Percentiles rank a stretch among this genome's conserved stretches.
Conservation (phyloP, 2,329 filamentous ascomycete species). For the Lachnellula cervina region DNA sequence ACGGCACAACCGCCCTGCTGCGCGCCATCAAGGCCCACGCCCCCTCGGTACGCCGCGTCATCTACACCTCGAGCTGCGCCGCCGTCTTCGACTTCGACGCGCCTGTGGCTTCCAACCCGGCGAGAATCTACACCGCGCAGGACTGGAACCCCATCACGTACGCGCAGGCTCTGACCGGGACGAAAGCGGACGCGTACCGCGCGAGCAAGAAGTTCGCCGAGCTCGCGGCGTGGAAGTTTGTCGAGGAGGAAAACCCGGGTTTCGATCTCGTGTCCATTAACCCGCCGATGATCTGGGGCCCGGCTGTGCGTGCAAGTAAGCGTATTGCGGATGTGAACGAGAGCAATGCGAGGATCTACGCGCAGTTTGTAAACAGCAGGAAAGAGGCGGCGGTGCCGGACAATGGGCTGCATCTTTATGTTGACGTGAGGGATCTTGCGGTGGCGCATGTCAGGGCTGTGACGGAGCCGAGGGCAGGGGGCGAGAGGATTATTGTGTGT, state of each 20-base stretch:
- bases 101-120: slow-evolving; percentile 31
- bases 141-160: slow-evolving; percentile 52
- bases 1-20: slow-evolving; percentile 64
- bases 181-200: slow-evolving; percentile 40
- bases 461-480: slow-evolving; percentile 48
- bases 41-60: slow-evolving; percentile 63
- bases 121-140: slow-evolving; percentile 39
- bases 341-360: slow-evolving; percentile 56
- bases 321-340: slow-evolving; percentile 60
- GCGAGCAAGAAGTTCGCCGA: slow-evolving; percentile 62
- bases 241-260: slow-evolving; percentile 44
- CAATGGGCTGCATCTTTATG: slow-evolving; percentile 44
- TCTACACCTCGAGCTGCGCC: slow-evolving; percentile 41
- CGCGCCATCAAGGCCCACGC: slow-evolving; percentile 58
- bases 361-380: slow-evolving; percentile 47
- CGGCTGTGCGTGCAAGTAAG: slow-evolving; percentile 52
- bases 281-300: slow-evolving; percentile 56
- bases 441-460: slow-evolving; percentile 54
- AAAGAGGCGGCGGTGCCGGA: slow-evolving; percentile 43
- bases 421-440: slow-evolving; percentile 55
- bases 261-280: slow-evolving; percentile 58
- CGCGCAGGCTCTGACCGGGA: slow-evolving; percentile 32
- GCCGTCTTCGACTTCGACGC: slow-evolving; percentile 23
- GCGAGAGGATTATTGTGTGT: slow-evolving; percentile 57
- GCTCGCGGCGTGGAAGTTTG: slow-evolving; percentile 57